Base-by-base conservation (phyloP, 108 stramenopile genomes). In the Skeletonema potamos region DNA sequence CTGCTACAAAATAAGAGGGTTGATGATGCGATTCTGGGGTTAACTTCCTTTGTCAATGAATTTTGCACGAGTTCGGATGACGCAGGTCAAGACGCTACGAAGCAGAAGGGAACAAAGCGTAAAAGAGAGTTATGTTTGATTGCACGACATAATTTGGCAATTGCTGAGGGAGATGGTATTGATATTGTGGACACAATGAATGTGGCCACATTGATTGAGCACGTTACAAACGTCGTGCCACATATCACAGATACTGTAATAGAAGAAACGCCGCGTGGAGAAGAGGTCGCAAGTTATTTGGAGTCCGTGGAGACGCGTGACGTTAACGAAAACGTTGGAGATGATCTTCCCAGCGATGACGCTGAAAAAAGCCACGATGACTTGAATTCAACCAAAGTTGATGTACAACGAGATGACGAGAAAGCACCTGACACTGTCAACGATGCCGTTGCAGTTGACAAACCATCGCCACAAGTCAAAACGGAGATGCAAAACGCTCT, bases 401-500 rank as follows among this genome's bases (percentile, higher is more conserved):
- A 59, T 6, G 58, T 6, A 8, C 6, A 37, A 15, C 34, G 32
- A 32, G 10, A 29, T 3, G 58, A 59, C 0, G 18, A 59, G 27
- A 2, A 57, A 12, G 7, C 9, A 0, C 22, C 54, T 7, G 26
- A 22, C 6, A 26, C 2, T 5, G 0, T 11, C 22, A 54, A 54
- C 26, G 58, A 58, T 15, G 9, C 30, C 22, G 48, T 6, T 58
- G 32, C 10, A 24, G 58, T 58, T 57, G 36, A 60, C 13, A 55
- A 4, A 29, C 28, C 27, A 36, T n/a, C 41, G 7, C 26, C 29
- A 58, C 20, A 27, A 26, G 56, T 60, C 58, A 69, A 67, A 32
- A 43, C 67, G 10, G 56, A 80, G 46, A 41, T 80, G 54, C 79
- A 73, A 41, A 73, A 57, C 26, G 72, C 68, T n/a, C 70, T 80